Conservation (phyloP, 2,329 filamentous ascomycete genomes). For the Xylariaceae sp. region DNA sequence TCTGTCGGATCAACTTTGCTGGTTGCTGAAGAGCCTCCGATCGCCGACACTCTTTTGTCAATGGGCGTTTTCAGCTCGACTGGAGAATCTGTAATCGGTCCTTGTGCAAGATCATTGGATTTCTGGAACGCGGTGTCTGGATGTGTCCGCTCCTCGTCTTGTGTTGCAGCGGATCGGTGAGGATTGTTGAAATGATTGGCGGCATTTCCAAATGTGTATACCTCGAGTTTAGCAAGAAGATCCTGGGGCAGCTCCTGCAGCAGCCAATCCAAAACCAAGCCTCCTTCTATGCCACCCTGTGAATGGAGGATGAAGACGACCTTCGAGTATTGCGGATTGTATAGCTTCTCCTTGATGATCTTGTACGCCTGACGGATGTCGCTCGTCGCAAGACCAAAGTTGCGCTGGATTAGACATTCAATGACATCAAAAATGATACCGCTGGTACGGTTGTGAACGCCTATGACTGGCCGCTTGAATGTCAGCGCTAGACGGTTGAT, state of each 20-base stretch:
- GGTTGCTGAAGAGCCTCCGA: neutral
- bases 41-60: constrained; percentile 4
- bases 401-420: constrained; percentile 73
- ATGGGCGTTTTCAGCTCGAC: constrained; percentile 17
- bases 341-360: constrained; percentile 59
- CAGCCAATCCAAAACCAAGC: constrained; percentile 72
- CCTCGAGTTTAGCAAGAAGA: constrained; percentile 63
- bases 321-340: constrained; percentile 59
- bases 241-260: constrained; percentile 66
- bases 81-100: constrained; percentile 25
- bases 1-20: no score
- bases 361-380: constrained; percentile 62
- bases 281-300: constrained; percentile 71
- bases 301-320: constrained; percentile 73
- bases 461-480: constrained; percentile 66
- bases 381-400: constrained; percentile 65
- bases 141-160: no score
- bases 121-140: no score
- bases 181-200: constrained; percentile 83
- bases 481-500: constrained; percentile 67
- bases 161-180: constrained; percentile 40
- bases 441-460: constrained; percentile 71
- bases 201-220: constrained; percentile 75
- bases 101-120: constrained; percentile 26
- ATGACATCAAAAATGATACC: constrained; percentile 74